Percentiles rank a stretch among this genome's conserved stretches.
phyloP scores from a whole-genome alignment of 495 filamentous ascomycete species.

The Usnea hakonensis region DNA sequence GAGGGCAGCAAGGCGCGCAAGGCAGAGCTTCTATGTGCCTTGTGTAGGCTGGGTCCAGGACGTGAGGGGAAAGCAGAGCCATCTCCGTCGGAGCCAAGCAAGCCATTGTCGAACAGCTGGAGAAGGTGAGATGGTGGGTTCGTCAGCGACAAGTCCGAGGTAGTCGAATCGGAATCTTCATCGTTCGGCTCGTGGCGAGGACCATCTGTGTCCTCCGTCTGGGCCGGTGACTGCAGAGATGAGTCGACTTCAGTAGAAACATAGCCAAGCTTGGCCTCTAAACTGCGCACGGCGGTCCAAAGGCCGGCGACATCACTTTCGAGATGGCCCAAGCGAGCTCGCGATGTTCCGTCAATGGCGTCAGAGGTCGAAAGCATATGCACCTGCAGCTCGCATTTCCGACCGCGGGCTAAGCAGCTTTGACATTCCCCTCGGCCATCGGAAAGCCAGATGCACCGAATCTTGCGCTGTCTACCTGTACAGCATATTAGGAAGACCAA shows the following conservation, averaged over 20 bases:
- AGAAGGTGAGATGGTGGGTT: conserved; percentile 26
- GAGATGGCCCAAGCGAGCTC: conserved; percentile 25
- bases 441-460: conserved; percentile 26
- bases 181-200: not conserved
- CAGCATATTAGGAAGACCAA: not conserved
- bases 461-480: conserved; percentile 28
- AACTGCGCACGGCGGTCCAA: conserved; percentile 20
- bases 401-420: conserved; percentile 25
- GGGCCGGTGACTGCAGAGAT: not conserved
- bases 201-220: not conserved
- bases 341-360: conserved; percentile 19
- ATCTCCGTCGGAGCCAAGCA: conserved; percentile 21
- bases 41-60: conserved; percentile 15
- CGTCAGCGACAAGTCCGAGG: conserved; percentile 20
- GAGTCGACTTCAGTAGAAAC: not conserved
- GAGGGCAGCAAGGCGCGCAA: conserved; percentile 26
- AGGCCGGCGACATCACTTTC: conserved; percentile 25
- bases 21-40: conserved; percentile 10
- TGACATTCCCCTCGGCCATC: conserved; percentile 23
- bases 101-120: conserved; percentile 30
- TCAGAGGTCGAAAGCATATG: conserved; percentile 17
- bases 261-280: conserved; percentile 23
- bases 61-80: conserved; percentile 4
- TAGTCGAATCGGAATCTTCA: conserved; percentile 8
- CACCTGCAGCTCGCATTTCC: conserved; percentile 24